These are phyloP conservation scores for Urtica urens DNA, from an alignment of 306 rosid species.

Conservation along the genomic window DNA sequence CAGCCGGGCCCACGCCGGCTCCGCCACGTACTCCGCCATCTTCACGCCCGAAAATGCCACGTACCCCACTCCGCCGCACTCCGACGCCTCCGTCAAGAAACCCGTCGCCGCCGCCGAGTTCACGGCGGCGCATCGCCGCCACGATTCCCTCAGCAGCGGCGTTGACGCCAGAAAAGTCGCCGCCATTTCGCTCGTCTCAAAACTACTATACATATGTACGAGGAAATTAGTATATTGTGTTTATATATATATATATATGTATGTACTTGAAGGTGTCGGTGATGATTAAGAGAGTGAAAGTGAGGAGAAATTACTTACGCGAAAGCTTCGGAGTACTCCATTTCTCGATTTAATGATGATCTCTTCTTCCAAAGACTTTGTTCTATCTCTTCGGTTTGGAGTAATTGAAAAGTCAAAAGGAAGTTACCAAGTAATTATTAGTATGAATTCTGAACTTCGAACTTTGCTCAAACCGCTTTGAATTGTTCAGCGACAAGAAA, in stretches of 20 bases:
- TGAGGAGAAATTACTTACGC: too few species aligned
- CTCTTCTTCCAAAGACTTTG: too few species aligned
- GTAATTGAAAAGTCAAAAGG: too few species aligned
- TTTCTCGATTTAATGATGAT: too few species aligned
- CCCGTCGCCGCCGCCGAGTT: slow-evolving; percentile 24
- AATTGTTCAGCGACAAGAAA: too few species aligned
- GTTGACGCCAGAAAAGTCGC: slow-evolving; percentile 56
- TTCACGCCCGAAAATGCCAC: slow-evolving; percentile 61
- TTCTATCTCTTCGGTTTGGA: too few species aligned
- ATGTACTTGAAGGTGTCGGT: background rate
- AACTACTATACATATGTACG: slow-evolving; percentile 21
- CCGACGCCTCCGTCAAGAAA: slow-evolving; percentile 20
- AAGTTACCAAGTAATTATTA: too few species aligned
- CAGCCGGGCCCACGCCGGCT: background rate
- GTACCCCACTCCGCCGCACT: slow-evolving; percentile 35
- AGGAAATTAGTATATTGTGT: background rate
- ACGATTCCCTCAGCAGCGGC: slow-evolving; percentile 59
- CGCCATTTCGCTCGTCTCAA: slow-evolving; percentile 67
- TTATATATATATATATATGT: background rate
- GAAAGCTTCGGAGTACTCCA: too few species aligned
- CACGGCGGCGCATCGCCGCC: slow-evolving; percentile 55
- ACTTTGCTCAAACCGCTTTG: too few species aligned
- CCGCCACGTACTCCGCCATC: background rate
- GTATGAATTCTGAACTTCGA: too few species aligned
- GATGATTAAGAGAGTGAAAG: too few species aligned